These are phyloP conservation scores for Cystobasidium tubakii DNA, from an alignment of 768 basidiomycete genomes.

Conservation along the genomic window DNA sequence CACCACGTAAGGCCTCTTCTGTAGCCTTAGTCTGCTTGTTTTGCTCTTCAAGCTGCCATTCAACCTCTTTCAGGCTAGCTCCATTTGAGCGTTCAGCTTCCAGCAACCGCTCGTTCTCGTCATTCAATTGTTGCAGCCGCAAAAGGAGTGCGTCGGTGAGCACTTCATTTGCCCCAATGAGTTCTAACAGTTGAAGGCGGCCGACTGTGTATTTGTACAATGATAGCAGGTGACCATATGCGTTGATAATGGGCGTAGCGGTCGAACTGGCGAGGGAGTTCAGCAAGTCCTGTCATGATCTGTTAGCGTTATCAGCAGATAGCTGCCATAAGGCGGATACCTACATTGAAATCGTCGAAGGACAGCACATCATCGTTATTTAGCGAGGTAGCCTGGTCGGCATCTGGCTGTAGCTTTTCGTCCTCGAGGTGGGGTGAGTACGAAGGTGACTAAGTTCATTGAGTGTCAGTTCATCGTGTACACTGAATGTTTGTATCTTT, in stretches of 20 bases:
- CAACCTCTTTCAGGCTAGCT: not conserved
- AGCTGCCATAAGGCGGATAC: no score
- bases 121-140: not conserved
- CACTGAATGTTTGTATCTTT: no score
- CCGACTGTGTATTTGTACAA: not conserved
- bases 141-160: not conserved
- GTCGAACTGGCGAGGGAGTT: not conserved
- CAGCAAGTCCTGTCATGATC: slow-evolving; percentile 2
- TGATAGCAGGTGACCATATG: not conserved
- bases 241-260: not conserved
- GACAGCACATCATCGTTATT: not conserved
- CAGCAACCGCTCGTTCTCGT: slow-evolving; percentile 8
- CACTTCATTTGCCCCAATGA: not conserved
- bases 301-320: no score
- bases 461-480: not conserved
- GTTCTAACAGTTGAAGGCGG: not conserved
- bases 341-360: not conserved
- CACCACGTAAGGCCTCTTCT: not conserved
- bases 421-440: not conserved
- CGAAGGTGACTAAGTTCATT: not conserved
- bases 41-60: not conserved
- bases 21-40: not conserved
- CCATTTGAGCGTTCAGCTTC: not conserved
- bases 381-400: not conserved
- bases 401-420: not conserved